A percentile compares a stretch with the other conserved stretches of the same genome.
These are phyloP conservation scores for Davidsoniella australis DNA, from an alignment of 2,329 filamentous ascomycete species.

Conservation along the genomic window DNA sequence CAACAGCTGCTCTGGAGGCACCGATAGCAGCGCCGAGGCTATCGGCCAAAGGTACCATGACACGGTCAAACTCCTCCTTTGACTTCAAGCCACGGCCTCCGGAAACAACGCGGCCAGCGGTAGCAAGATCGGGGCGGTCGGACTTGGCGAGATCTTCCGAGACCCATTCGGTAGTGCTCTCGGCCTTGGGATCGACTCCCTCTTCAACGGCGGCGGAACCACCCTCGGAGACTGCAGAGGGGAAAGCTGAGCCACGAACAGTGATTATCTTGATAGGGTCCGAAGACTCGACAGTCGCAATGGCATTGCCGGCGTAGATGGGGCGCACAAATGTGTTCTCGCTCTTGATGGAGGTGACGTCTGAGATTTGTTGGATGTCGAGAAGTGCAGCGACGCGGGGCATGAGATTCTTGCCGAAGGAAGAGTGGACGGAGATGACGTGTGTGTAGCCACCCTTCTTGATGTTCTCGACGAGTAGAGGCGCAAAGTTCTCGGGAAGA, in stretches of 20 bases:
- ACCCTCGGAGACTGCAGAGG: conserved; percentile 51
- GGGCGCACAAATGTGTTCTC: conserved; percentile 92
- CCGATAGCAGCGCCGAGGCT: conserved; percentile 88
- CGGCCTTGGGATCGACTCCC: conserved; percentile 66
- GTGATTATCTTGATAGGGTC: conserved; percentile 81
- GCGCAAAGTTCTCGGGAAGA: conserved; percentile 86
- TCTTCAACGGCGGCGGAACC: conserved; percentile 64
- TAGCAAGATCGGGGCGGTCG: conserved; percentile 81
- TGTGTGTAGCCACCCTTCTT: conserved; percentile 92
- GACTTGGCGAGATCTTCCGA: conserved; percentile 87
- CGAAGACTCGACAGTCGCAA: conserved; percentile 81
- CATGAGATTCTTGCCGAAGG: conserved; percentile 90
- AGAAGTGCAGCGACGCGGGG: conserved; percentile 82
- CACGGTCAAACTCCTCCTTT: conserved; percentile 86
- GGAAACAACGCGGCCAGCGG: conserved; percentile 78
- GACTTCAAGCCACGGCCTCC: conserved; percentile 92
- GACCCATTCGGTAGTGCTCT: conserved; percentile 67
- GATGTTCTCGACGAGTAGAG: conserved; percentile 85
- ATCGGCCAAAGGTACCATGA: conserved; percentile 87
- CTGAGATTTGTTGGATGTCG: conserved; percentile 84
- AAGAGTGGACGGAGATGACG: conserved; percentile 75
- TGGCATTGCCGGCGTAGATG: conserved; percentile 95
- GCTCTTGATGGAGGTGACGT: conserved; percentile 70
- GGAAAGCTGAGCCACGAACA: conserved; percentile 82
- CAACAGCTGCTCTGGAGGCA: conserved; percentile 84